phyloP scores from a whole-genome alignment of 2,329 filamentous ascomycete species.

The Penicillium sp. region DNA sequence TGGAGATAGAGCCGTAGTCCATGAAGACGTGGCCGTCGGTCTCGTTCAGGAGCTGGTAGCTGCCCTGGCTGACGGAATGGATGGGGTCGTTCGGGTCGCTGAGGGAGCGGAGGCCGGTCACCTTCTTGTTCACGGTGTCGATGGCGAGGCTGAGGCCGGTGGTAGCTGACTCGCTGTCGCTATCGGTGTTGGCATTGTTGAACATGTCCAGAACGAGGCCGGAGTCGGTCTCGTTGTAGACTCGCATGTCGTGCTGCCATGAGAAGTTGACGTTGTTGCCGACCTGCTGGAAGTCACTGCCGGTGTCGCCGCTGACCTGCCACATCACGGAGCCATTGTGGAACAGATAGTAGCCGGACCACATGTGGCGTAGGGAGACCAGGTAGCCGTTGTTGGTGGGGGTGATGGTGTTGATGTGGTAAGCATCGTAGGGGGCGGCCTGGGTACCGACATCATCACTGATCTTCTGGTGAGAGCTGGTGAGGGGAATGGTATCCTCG shows the following conservation, averaged over 20 bases:
- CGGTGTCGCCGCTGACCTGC: constrained; percentile 11
- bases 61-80: constrained; percentile 25
- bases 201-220: constrained; percentile 30
- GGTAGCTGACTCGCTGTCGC: constrained; percentile 11
- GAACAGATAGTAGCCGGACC: constrained; percentile 33
- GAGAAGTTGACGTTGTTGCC: constrained; percentile 20
- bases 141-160: constrained; percentile 25
- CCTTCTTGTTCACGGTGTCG: constrained; percentile 15
- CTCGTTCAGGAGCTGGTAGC: constrained; percentile 19
- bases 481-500: constrained; percentile 28
- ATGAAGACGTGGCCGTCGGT: constrained; percentile 24
- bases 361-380: constrained; percentile 38
- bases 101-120: constrained; percentile 12
- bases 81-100: constrained; percentile 20
- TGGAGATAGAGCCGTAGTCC: constrained; percentile 32
- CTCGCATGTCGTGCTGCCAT: constrained; percentile 34
- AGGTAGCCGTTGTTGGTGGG: constrained; percentile 34
- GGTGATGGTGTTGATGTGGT: constrained; percentile 38
- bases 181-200: constrained; percentile 27
- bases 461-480: constrained; percentile 25
- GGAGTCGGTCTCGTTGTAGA: constrained; percentile 31
- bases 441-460: constrained; percentile 9
- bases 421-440: constrained; percentile 34
- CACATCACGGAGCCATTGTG: constrained; percentile 26
- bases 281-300: constrained; percentile 21